phyloP scores from a whole-genome alignment of 2,329 filamentous ascomycete species.

The Neonectria faginata region DNA sequence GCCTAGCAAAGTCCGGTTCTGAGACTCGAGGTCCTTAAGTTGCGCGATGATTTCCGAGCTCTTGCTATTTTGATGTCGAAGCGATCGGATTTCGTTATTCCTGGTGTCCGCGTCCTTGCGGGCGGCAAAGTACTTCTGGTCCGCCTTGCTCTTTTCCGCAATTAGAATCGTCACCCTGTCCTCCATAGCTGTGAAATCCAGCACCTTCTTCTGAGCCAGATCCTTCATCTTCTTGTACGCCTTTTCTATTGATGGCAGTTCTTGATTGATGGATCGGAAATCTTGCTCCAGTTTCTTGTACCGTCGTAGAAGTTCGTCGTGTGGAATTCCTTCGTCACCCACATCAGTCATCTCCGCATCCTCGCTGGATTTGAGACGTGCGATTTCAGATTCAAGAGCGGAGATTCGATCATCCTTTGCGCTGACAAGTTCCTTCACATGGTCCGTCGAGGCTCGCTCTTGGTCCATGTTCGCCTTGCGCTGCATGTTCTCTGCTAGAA shows the following conservation, averaged over 20 bases:
- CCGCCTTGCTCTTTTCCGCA: slow-evolving; percentile 94
- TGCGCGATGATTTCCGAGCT: slow-evolving; percentile 94
- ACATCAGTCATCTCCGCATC: slow-evolving; percentile 60
- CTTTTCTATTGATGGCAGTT: slow-evolving; percentile 88
- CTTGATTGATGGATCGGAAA: slow-evolving; percentile 85
- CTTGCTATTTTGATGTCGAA: slow-evolving; percentile 87
- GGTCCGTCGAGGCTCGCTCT: slow-evolving; percentile 74
- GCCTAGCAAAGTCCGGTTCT: slow-evolving; percentile 78
- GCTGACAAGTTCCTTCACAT: slow-evolving; percentile 82
- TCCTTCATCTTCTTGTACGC: slow-evolving; percentile 92
- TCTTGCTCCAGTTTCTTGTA: slow-evolving; percentile 82
- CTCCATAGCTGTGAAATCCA: slow-evolving; percentile 80
- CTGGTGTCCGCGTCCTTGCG: slow-evolving; percentile 93
- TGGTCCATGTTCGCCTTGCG: slow-evolving; percentile 84
- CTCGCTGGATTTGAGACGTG: slow-evolving; percentile 70
- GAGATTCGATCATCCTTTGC: slow-evolving; percentile 84
- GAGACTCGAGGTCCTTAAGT: slow-evolving; percentile 88
- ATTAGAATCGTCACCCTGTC: slow-evolving; percentile 79
- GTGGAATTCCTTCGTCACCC: slow-evolving; percentile 67
- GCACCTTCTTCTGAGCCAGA: slow-evolving; percentile 86
- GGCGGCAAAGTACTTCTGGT: slow-evolving; percentile 97
- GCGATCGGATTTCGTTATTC: slow-evolving; percentile 80
- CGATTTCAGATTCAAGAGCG: slow-evolving; percentile 84
- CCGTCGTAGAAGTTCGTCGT: slow-evolving; percentile 79
- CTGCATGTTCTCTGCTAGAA: slow-evolving; percentile 83